Base-by-base conservation (phyloP, 139 green algal genomes). In the Asterochloris sp. region DNA sequence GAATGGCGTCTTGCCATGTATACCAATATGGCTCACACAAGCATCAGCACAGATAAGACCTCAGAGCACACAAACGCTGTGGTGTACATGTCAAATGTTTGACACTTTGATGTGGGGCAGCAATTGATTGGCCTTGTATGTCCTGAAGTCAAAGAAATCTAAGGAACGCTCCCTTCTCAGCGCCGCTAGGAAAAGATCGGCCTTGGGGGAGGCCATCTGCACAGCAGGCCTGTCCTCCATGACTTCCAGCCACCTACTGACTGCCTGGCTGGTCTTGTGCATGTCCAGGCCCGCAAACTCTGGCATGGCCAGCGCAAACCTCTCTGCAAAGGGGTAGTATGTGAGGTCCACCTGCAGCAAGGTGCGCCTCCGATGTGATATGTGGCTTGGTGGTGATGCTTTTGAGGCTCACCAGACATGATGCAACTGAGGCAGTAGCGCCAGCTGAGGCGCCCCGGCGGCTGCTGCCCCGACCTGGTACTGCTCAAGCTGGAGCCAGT, bases 131-230 rank as follows among this genome's bases (percentile, higher is more conserved):
- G 78, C 79, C 24, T 0, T 26, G 29, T 89, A 92, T 1, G 88
- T 86, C 0, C 67, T 67, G 64, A 90, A 94, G 62, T 95, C 91
- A 66, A 95, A 95, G 67, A 93, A 95, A 68, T 95, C 91, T 6
- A 95, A 74, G 24, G 69, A 81, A 16, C 74, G 38, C 54, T 94
- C 86, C 75, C 84, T 78, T 61, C 76, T 81, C 19, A 81, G 19
- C 13, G 91, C 91, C 62, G 83, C 12, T 4, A 78, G 60, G 21
- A 93, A 74, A 78, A 90, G 62, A 13, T 73, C 28, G 0, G 13
- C 11, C 47, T 92, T 78, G 15, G 91, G 75, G 15, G 79, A 73
- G 11, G 87, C 84, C 38, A 82, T 47, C 15, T 80, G 19, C 73
- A 83, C 86, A 13, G 80, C 85, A 11, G 80, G 66, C 28, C 79